Base-by-base conservation (phyloP, 257 asterid genomes). In the Solanum sitiens region DNA sequence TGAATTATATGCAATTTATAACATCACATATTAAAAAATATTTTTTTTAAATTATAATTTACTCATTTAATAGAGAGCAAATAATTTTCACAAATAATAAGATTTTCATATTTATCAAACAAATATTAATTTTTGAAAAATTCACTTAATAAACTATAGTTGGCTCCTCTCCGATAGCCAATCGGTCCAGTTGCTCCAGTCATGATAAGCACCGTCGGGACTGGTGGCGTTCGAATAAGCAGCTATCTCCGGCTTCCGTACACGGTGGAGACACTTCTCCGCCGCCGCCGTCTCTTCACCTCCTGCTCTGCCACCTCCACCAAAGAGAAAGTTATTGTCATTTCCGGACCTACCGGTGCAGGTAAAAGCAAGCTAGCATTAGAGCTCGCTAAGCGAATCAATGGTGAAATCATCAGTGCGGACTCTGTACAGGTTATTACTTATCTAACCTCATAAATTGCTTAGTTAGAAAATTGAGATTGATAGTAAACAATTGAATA, bases 261-360 rank as follows among this genome's bases (percentile, higher is more conserved):
- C 90, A 45, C 86, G 83, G 90, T 91, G 59, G 93, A 87, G 89
- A 83, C 88, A 59, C 86, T 91, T 71, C 92, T 92, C 40, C 90
- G 89, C 89, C 71, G 83, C 88, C 87, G 27, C 85, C 88, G 83
- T 84, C 87, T 89, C 59, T n/a, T 92, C 85, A 90, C 93, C 87
- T 71, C 90, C 84, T 89, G 91, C 90, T 88, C 94, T 44, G 88
- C 91, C 33, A 67, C 86, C 83, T 39, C 89, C 21, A 92, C 77
- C 47, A 91, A 89, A 85, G 92, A 91, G 91, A 95, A 94, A 89
- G 98, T 97, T 77, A 87, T 97, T 7, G 98, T 97, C 53, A 94
- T 97, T 86, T 95, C 99, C 45, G 98, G 99, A 18, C 99, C 99
- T 65, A 97, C 99, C 59, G 99, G 99, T 80, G 98, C 99, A 87